phyloP scores from a whole-genome alignment of 768 basidiomycete species.

The Cubamyces lactineus region DNA sequence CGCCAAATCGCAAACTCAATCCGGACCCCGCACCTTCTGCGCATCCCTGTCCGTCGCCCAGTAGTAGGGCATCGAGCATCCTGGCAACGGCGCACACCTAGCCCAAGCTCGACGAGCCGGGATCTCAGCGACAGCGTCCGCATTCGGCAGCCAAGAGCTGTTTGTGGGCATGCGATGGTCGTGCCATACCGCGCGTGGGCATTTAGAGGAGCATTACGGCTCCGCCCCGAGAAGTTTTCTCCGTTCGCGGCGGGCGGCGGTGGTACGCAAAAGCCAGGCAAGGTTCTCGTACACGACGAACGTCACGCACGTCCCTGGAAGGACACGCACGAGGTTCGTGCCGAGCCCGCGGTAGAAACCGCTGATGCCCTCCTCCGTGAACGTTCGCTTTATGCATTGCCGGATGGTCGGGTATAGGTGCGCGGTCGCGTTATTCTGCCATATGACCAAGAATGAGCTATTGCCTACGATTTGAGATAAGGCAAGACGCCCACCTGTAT shows the following conservation, averaged over 20 bases:
- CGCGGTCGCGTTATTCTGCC: constrained; percentile 65
- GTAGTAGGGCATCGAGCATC: neutral
- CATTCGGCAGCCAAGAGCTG: too few species aligned
- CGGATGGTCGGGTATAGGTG: constrained; percentile 84
- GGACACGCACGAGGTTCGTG: constrained; percentile 90
- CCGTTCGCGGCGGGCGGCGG: constrained; percentile 57
- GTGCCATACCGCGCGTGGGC: too few species aligned
- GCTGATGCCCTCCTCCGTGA: constrained; percentile 72
- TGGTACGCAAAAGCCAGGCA: constrained; percentile 76
- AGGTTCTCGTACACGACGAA: constrained; percentile 97
- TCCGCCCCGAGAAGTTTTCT: constrained; percentile 4
- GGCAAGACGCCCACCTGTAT: constrained; percentile 67
- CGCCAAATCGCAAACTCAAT: neutral
- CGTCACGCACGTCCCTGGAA: constrained; percentile 97
- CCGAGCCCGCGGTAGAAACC: constrained; percentile 97
- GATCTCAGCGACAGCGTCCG: too few species aligned
- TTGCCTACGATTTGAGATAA: neutral
- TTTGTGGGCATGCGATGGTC: too few species aligned
- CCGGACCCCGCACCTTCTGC: neutral
- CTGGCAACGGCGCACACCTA: neutral
- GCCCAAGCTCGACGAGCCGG: neutral
- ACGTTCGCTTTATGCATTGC: constrained; percentile 78
- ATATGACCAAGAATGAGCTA: neutral
- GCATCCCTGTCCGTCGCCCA: neutral
- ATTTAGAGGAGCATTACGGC: neutral